A percentile compares a stretch with the other conserved stretches of the same genome.
These are phyloP conservation scores for Xylariaceae sp. DNA, from an alignment of 2,329 filamentous ascomycete genomes.

Conservation along the genomic window DNA sequence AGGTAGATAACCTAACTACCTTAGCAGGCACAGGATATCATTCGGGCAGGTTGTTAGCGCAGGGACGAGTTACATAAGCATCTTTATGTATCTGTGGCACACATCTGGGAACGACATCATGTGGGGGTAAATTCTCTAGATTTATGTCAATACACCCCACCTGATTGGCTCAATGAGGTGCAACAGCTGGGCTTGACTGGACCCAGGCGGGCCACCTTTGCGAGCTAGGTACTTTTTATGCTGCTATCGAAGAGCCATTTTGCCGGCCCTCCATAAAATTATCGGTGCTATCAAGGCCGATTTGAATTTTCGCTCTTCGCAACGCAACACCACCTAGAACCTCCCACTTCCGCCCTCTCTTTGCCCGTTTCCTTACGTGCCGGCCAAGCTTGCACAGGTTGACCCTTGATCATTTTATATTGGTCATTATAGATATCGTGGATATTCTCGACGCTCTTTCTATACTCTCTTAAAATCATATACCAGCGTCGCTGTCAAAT, in stretches of 20 bases:
- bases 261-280: slow-evolving; percentile 16
- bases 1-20: no score
- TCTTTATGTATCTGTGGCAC: not conserved
- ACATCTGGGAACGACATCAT: not conserved
- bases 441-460: not conserved
- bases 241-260: not conserved
- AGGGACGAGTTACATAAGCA: no score
- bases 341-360: slow-evolving; percentile 8
- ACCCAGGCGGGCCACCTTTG: not conserved
- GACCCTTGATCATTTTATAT: no score
- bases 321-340: slow-evolving; percentile 6
- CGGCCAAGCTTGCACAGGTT: not conserved
- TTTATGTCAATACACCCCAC: not conserved
- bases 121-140: not conserved
- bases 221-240: slow-evolving; percentile 1
- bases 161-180: slow-evolving; percentile 8
- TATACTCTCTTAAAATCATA: slow-evolving; percentile 1
- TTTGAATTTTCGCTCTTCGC: slow-evolving; percentile 19
- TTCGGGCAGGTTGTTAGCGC: no score
- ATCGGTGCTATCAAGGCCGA: slow-evolving; percentile 10
- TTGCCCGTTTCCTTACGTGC: not conserved
- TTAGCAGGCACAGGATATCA: no score
- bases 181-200: not conserved
- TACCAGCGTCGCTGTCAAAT: not conserved
- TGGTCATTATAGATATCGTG: not conserved